These are phyloP conservation scores for Teunomyces funiuensis DNA, from an alignment of 805 yeast species.

Conservation along the genomic window DNA sequence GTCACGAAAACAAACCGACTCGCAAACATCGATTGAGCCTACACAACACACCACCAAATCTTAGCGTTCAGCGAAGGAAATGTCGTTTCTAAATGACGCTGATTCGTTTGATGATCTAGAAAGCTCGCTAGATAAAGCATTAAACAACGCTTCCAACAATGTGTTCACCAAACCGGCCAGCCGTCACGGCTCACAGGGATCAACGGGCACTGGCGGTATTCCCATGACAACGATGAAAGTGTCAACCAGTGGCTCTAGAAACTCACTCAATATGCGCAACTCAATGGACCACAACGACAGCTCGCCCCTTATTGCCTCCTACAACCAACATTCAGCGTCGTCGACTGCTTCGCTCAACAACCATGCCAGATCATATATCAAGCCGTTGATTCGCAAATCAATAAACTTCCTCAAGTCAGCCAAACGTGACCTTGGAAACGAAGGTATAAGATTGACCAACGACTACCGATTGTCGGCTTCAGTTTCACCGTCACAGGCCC, in stretches of 20 bases:
- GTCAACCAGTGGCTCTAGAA: slow-evolving; percentile 2
- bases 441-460: slow-evolving; percentile 15
- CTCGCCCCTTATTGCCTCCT: slow-evolving; percentile 28
- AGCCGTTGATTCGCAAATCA: slow-evolving; percentile 10
- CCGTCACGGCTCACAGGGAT: slow-evolving; percentile 28
- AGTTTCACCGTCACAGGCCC: neutral
- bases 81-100: slow-evolving; percentile 6
- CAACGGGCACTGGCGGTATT: slow-evolving; percentile 26
- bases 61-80: slow-evolving; percentile 8
- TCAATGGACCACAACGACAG: slow-evolving; percentile 22
- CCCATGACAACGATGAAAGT: slow-evolving; percentile 27
- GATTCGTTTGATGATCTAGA: slow-evolving; percentile 62
- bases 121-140: slow-evolving; percentile 62
- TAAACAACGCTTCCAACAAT: slow-evolving; percentile 50
- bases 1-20: neutral
- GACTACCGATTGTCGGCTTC: slow-evolving; percentile 6
- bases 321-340: slow-evolving; percentile 14
- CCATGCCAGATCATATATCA: slow-evolving; percentile 13
- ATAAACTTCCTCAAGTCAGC: slow-evolving; percentile 24
- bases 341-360: slow-evolving; percentile 18
- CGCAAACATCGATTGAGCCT: neutral
- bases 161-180: slow-evolving; percentile 19
- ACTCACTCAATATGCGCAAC: neutral
- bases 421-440: slow-evolving; percentile 25
- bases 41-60: slow-evolving; percentile 6